phyloP scores from a whole-genome alignment of 805 yeast species.

The Ogataea methylovora region DNA sequence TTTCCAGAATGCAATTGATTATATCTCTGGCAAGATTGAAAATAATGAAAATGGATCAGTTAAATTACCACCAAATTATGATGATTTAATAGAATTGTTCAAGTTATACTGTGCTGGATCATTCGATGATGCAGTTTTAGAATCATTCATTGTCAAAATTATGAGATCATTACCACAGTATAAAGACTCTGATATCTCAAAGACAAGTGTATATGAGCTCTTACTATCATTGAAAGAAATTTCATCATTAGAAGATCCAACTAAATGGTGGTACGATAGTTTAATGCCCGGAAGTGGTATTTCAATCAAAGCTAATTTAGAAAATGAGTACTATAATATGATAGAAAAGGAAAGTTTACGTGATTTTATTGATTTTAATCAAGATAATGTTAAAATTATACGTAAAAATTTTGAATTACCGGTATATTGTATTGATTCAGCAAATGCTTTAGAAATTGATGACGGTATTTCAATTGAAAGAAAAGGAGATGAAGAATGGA shows the following conservation, averaged over 20 bases:
- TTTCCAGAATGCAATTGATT: constrained; percentile 18
- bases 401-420: constrained; percentile 40
- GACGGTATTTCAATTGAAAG: constrained; percentile 71
- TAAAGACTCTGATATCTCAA: constrained; percentile 37
- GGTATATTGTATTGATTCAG: constrained; percentile 80
- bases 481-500: constrained; percentile 23
- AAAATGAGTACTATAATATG: constrained; percentile 32
- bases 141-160: constrained; percentile 40
- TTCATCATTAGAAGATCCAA: constrained; percentile 37
- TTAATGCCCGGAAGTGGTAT: constrained; percentile 36
- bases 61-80: constrained; percentile 21
- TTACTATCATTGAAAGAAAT: constrained; percentile 26
- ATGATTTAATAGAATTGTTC: constrained; percentile 36
- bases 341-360: constrained; percentile 19
- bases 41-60: background rate
- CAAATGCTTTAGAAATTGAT: constrained; percentile 81
- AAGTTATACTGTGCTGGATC: constrained; percentile 53
- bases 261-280: constrained; percentile 39
- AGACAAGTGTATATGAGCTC: constrained; percentile 46
- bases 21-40: constrained; percentile 5
- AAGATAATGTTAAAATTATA: constrained; percentile 7
- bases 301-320: constrained; percentile 35
- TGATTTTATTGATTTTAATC: constrained; percentile 4
- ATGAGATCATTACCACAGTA: constrained; percentile 24
- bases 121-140: constrained; percentile 36